phyloP scores from a whole-genome alignment of 768 basidiomycete species.

The Lactarius sanguifluus region DNA sequence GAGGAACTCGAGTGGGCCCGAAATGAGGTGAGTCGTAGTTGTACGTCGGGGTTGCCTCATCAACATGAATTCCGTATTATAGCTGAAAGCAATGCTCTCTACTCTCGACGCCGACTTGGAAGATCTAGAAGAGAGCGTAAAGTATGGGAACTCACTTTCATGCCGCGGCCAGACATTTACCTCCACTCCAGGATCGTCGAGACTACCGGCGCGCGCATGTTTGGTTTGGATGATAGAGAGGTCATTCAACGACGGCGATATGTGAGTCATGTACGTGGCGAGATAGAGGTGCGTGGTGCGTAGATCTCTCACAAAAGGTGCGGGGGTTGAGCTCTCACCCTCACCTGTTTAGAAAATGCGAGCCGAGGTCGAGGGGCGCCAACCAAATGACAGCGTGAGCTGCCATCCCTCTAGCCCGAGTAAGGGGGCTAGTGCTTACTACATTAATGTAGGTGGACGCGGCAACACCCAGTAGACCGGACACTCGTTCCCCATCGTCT shows the following conservation, averaged over 20 bases:
- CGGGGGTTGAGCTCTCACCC: conserved; percentile 5
- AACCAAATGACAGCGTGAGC: conserved; percentile 27
- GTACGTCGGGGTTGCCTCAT: neutral
- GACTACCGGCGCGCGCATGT: conserved; percentile 76
- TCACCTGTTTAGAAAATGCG: conserved; percentile 64
- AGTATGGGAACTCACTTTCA: conserved; percentile 44
- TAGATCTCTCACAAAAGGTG: conserved; percentile 5
- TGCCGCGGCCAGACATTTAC: neutral
- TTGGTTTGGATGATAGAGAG: conserved; percentile 78
- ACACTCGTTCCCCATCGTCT: conserved; percentile 7
- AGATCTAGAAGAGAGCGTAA: conserved; percentile 92
- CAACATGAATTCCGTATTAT: conserved; percentile 13
- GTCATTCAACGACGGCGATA: conserved; percentile 75
- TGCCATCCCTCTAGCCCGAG: neutral
- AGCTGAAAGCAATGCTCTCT: conserved; percentile 73
- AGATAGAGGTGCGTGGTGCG: conserved; percentile 69
- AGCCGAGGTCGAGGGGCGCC: conserved; percentile 48
- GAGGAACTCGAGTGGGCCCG: conserved; percentile 80
- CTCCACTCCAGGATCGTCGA: conserved; percentile 70
- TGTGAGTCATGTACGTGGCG: conserved; percentile 67
- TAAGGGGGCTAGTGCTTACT: conserved; percentile 1
- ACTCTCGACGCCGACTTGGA: conserved; percentile 85
- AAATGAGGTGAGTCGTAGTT: conserved; percentile 56
- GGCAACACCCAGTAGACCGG: conserved; percentile 11
- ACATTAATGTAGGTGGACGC: conserved; percentile 7